phyloP scores from a whole-genome alignment of 2,329 filamentous ascomycete species.

The Botrytis deweyae region DNA sequence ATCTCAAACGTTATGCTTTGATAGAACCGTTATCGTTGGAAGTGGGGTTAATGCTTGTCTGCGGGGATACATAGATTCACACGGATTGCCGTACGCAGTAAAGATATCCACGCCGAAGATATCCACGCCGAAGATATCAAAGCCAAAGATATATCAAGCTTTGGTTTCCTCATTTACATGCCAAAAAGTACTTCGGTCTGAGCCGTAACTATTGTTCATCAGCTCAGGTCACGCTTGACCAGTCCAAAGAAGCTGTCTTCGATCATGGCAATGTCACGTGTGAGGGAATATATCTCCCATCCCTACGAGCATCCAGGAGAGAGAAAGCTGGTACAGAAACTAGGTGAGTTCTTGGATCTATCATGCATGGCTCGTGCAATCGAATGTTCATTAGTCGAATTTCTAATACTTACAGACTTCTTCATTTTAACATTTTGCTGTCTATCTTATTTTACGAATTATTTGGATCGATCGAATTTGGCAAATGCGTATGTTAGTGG shows the following conservation, averaged over 20 bases:
- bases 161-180: not conserved
- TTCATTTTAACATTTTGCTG: conserved; percentile 25
- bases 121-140: too few species aligned
- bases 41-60: conserved; percentile 8
- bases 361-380: too few species aligned
- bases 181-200: too few species aligned
- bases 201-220: not conserved
- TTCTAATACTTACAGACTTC: conserved; percentile 11
- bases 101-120: conserved; percentile 4
- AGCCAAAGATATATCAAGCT: conserved; percentile 1
- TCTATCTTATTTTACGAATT: conserved; percentile 37
- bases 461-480: conserved; percentile 36
- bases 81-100: not conserved
- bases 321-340: conserved; percentile 23
- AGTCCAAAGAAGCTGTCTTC: not conserved
- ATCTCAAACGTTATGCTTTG: not conserved
- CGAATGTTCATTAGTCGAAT: too few species aligned
- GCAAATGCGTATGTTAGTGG: conserved; percentile 46
- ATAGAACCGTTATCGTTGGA: conserved; percentile 6
- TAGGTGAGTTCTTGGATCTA: not conserved
- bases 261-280: conserved; percentile 13
- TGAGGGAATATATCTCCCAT: conserved; percentile 16
- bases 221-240: not conserved
- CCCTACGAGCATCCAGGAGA: conserved; percentile 21
- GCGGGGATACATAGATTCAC: conserved; percentile 1